These are phyloP conservation scores for Oleoguttula mirabilis DNA, from an alignment of 495 filamentous ascomycete genomes.

Conservation along the genomic window DNA sequence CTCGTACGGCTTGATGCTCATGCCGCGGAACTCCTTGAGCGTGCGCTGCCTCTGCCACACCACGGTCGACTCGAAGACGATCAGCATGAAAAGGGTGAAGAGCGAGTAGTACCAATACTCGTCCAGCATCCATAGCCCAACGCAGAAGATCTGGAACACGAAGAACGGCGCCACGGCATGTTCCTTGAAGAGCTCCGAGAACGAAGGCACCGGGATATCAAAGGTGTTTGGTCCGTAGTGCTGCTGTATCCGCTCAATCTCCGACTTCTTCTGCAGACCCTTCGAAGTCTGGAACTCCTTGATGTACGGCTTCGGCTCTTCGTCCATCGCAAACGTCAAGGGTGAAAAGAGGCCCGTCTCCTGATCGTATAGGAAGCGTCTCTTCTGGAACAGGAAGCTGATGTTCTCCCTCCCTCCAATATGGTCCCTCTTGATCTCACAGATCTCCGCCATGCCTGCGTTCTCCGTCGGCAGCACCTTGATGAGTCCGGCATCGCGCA, in stretches of 20 bases:
- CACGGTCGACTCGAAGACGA: constrained; percentile 94
- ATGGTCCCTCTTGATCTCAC: constrained; percentile 59
- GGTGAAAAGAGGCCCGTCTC: constrained; percentile 62
- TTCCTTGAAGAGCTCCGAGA: constrained; percentile 92
- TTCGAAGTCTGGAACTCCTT: constrained; percentile 62
- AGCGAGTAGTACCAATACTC: constrained; percentile 99
- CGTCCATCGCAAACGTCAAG: constrained; percentile 73
- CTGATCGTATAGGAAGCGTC: constrained; percentile 76
- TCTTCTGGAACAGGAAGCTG: constrained; percentile 97
- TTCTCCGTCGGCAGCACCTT: constrained; percentile 88
- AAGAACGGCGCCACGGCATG: constrained; percentile 99
- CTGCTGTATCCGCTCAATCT: constrained; percentile 66
- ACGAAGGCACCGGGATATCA: constrained; percentile 92
- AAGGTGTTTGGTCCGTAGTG: constrained; percentile 97
- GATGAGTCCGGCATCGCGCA: constrained; percentile 72
- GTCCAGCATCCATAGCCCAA: constrained; percentile 96
- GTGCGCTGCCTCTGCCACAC: constrained; percentile 98
- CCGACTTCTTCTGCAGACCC: constrained; percentile 56
- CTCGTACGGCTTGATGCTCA: constrained; percentile 97
- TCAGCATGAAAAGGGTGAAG: constrained; percentile 96
- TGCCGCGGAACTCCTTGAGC: constrained; percentile 92
- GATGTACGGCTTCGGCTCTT: constrained; percentile 65
- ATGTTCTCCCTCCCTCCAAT: constrained; percentile 60
- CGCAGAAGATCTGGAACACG: constrained; percentile 97
- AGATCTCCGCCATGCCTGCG: constrained; percentile 82